Evolutionary conservation across 2,329 filamentous ascomycete genomes (phyloP), one percentile per base, ranked within the genome.

Genomic region (Elsinoe batatas): DNA sequence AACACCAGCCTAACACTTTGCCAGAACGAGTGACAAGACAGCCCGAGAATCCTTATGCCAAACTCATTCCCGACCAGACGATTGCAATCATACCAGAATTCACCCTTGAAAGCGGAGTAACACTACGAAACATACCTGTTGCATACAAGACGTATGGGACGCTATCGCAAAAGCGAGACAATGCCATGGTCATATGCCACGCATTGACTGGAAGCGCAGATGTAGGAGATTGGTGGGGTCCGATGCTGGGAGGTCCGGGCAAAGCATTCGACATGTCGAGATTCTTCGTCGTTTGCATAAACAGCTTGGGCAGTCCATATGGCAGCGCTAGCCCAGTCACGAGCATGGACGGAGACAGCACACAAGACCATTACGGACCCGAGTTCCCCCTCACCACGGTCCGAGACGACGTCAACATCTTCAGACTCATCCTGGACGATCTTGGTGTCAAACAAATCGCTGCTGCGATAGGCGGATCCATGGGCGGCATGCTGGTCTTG

Each of bases 341-440:
- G 1, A 84, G 84, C 63, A 94, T 88, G 69, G 85, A 96, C 65
- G 90, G 90, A 12, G 81, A 94, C 63, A 73, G 79, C 13, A 76
- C 75, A 53, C 83, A 87, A 60, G 90, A 82, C 15, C 80, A 81
- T 63, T 98, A 98, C 66, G 93, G 93, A 0, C 93, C 93, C 1
- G 93, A 98, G 66, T 98, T 98, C 63, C 93, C 93, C 46, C 74
- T 98, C 60, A 96, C 93, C 1, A 97, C 93, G 0, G 88, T 98
- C 60, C 79, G 91, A 61, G 93, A 98, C 68, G 93, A 98, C 73
- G 91, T 97, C 54, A 90, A 87, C 61, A 77, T 93, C 47, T 90
- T 93, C 74, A 89, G 84, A 68, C 71, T 91, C 33, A 73, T 94
- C 6, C 76, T 94, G 7, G 87, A 93, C 64, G 87, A 91, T 58